Conservation (phyloP, 2,329 filamentous ascomycete genomes). For the Ophidiomyces ophidiicola region DNA sequence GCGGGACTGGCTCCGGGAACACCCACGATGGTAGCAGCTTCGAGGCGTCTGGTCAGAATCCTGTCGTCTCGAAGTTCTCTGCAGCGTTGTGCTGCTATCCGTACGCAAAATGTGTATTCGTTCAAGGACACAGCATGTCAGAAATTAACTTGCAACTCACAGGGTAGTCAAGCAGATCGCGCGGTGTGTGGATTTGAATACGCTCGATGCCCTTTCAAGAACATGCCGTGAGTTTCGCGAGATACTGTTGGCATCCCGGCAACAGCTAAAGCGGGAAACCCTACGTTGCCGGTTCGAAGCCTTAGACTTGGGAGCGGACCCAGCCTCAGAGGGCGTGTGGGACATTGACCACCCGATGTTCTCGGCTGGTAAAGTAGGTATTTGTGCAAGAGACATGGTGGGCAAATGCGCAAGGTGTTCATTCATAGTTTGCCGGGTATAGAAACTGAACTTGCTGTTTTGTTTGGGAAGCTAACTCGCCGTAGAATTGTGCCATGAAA, state of each 20-base stretch:
- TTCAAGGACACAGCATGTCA: neutral
- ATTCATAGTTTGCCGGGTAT: conserved; percentile 68
- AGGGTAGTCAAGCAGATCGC: conserved; percentile 70
- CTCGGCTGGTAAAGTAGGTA: conserved; percentile 56
- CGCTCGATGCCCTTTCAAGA: conserved; percentile 67
- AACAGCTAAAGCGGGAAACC: conserved; percentile 59
- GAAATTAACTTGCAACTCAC: conserved; percentile 16
- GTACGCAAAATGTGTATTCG: conserved; percentile 24
- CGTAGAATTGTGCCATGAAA: conserved; percentile 80
- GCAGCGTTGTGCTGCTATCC: conserved; percentile 38
- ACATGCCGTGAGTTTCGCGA: conserved; percentile 70
- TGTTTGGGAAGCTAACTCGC: neutral
- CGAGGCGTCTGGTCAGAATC: neutral
- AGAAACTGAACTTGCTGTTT: conserved; percentile 19
- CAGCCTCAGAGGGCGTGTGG: too few relatives aligned
- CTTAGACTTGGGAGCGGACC: neutral
- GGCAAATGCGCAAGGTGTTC: conserved; percentile 67
- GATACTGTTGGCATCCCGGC: conserved; percentile 66
- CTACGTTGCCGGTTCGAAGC: conserved; percentile 67
- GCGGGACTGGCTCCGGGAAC: conserved; percentile 9
- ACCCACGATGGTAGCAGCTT: neutral
- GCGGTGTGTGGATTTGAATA: conserved; percentile 70
- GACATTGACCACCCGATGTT: conserved; percentile 23
- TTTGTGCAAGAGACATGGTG: conserved; percentile 81
- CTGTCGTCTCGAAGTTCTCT: conserved; percentile 22